Base-by-base conservation (phyloP, 768 basidiomycete species). In the Lyophyllum decastes region DNA sequence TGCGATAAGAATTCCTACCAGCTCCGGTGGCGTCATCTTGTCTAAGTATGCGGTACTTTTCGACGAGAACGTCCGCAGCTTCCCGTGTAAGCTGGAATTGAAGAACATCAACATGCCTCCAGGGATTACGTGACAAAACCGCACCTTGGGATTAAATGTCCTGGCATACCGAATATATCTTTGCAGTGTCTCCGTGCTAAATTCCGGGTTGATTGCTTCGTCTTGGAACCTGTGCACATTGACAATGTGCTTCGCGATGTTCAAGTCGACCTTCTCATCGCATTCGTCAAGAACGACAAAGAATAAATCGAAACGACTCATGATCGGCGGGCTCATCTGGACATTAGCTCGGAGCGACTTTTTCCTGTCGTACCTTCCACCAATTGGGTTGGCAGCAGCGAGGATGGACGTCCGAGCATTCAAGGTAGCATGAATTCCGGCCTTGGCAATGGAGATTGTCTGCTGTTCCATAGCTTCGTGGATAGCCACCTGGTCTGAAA, bases 391-490 rank as follows among this genome's bases (percentile, higher is more conserved):
- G 5, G 97, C 96, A 25, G 97, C 97, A 1, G 97, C 97, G 24
- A 99, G 85, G 61, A 99, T 98, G 4, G 94, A 95, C 0, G 97
- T 98, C 11, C 97, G 87, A 0, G 97, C 97, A 66, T 99, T 99
- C 54, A 99, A 82, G 0, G 97, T 99, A 0, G 97, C 96, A 66
- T 98, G 96, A 63, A 99, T 99, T 55, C 97, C 97, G 2, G 97
- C 97, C 72, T 99, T 99, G 41, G 97, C 97, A 61, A 98, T 98
- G 26, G 95, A 97, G 65, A 98, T 98, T 1, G 96, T 98, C 76
- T 98, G 95, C 76, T 98, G 96, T 87, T 98, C 96, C 96, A 98
- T 98, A 8, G 96, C 96, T 81, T 98, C 96, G 80, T 99, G 97
- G 66, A 99, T 98, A 34, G 97, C 97, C 43, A 98, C 94, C 72